Evolutionary conservation across 495 filamentous ascomycete species (phyloP), one percentile per base, ranked within the genome.

Genomic region (Aspergillus steynii): DNA sequence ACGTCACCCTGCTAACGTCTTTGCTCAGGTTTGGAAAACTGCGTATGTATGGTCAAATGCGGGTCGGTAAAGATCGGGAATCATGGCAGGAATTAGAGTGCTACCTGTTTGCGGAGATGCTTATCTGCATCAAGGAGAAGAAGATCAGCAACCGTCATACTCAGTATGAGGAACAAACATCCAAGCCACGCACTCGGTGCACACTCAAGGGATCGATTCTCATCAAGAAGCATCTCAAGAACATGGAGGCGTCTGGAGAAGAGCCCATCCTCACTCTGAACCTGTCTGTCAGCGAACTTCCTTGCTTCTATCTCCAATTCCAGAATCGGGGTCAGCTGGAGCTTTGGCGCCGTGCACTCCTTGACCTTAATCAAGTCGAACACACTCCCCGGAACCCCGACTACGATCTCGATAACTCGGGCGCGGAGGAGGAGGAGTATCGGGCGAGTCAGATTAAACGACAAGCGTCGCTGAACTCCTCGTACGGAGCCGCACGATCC

Each of bases 31-130:
- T 98, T 73, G 95, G 95, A 63, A 97, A 96, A 68, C 85, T 99
- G 64, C 89, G 92, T 37, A 78, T 98, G 46, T 93, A 96, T 68
- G 95, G 93, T 50, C 93, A 90, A 15, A 88, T 98, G 63, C 87
- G 90, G 57, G 95, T 99, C 26, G 95, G 96, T 64, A 99, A 98
- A 67, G 95, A 99, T 72, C 92, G 92, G 63, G 84, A 95, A 65
- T 93, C 95, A 12, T 99, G 95, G 95, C 95, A 99, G 78, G 96
- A 99, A 70, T 75, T 99, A 56, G 93, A 98, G 72, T 99, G 96
- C 72, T 99, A 91, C 75, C 83, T 99, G 26, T 99, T 98, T 70
- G 90, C 89, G 3, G 95, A 98, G 75, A 99, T 99, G 95, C 92
- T 99, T 55, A 99, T 99, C 64, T 99, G 95, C 71, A 92, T 98